Evolutionary conservation across 805 yeast genomes (phyloP).

Genomic region (Yamadazyma takamatsuzukensis): DNA sequence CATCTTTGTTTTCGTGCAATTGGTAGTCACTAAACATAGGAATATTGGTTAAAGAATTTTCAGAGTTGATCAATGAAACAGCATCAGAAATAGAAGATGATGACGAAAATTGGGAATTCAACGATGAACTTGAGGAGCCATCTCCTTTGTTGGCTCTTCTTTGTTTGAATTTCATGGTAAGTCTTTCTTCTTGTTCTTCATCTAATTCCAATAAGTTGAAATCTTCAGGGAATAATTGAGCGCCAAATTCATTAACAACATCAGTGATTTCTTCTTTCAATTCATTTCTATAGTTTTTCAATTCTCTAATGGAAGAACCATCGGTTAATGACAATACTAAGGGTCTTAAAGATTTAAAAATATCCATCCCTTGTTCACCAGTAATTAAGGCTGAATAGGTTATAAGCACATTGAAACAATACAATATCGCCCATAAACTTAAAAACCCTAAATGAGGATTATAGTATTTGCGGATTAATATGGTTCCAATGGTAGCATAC

Average conservation of each 20-base stretch:
- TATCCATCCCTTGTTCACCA: conserved; percentile 93
- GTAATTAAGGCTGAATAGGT: conserved; percentile 88
- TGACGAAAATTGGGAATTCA: conserved; percentile 12
- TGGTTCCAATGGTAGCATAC: conserved; percentile 65
- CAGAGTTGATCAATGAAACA: conserved; percentile 58
- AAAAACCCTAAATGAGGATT: conserved; percentile 20
- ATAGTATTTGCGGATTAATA: conserved; percentile 21
- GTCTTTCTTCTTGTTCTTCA: conserved; percentile 30
- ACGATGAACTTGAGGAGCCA: conserved; percentile 11
- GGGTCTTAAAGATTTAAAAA: conserved; percentile 79
- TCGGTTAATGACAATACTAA: conserved; percentile 62
- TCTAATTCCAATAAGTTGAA: conserved; percentile 56
- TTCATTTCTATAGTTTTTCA: conserved; percentile 58
- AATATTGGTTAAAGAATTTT: conserved; percentile 57
- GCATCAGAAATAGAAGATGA: conserved; percentile 53
- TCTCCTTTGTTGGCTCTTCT: conserved; percentile 33
- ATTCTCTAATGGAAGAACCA: conserved; percentile 51
- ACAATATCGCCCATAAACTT: conserved; percentile 43
- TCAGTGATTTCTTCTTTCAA: conserved; percentile 75
- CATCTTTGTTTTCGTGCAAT: conserved; percentile 29
- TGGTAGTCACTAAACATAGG: conserved; percentile 58
- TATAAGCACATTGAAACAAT: conserved; percentile 63
- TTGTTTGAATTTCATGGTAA: conserved; percentile 50
- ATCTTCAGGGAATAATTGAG: conserved; percentile 76
- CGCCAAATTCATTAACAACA: conserved; percentile 76